These are phyloP conservation scores for Neospermospora avenae DNA, from an alignment of 2,329 filamentous ascomycete genomes.

Conservation along the genomic window DNA sequence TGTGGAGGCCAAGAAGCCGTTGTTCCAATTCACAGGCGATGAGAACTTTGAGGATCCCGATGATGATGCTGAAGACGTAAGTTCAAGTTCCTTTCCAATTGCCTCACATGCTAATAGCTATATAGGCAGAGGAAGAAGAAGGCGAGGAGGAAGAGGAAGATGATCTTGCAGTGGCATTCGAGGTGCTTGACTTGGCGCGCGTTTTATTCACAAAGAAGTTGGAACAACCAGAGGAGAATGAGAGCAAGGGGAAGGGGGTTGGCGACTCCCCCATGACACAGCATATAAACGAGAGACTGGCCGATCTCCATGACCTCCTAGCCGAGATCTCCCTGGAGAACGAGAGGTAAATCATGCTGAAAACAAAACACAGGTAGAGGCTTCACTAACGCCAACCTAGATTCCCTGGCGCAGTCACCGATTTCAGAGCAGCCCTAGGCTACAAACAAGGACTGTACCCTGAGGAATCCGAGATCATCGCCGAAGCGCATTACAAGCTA, in stretches of 20 bases:
- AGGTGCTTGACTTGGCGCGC: constrained; percentile 78
- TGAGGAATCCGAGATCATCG: constrained; percentile 77
- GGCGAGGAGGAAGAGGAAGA: constrained; percentile 61
- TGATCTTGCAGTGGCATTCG: constrained; percentile 75
- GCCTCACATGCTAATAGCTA: constrained; percentile 40
- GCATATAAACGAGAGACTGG: constrained; percentile 78
- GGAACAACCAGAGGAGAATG: constrained; percentile 43
- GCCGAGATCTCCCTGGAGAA: constrained; percentile 97
- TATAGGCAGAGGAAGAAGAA: constrained; percentile 44
- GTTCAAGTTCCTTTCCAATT: constrained; percentile 46
- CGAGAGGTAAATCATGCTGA: constrained; percentile 56
- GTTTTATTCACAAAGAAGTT: constrained; percentile 60
- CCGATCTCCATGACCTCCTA: constrained; percentile 90
- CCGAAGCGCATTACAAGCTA: constrained; percentile 95
- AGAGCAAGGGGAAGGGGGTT: constrained; percentile 46
- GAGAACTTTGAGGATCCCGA: constrained; percentile 89
- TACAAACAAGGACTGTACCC: constrained; percentile 78
- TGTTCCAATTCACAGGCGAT: constrained; percentile 91
- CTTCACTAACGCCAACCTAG: constrained; percentile 37
- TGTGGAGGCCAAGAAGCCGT: constrained; percentile 60
- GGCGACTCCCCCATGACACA: constrained; percentile 41
- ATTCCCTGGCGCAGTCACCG: constrained; percentile 82
- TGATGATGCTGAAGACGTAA: constrained; percentile 61
- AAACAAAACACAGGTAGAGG: background rate
- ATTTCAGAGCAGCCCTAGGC: constrained; percentile 72